Conservation (phyloP, 2,329 filamentous ascomycete species). For the Alternaria tenuissima region DNA sequence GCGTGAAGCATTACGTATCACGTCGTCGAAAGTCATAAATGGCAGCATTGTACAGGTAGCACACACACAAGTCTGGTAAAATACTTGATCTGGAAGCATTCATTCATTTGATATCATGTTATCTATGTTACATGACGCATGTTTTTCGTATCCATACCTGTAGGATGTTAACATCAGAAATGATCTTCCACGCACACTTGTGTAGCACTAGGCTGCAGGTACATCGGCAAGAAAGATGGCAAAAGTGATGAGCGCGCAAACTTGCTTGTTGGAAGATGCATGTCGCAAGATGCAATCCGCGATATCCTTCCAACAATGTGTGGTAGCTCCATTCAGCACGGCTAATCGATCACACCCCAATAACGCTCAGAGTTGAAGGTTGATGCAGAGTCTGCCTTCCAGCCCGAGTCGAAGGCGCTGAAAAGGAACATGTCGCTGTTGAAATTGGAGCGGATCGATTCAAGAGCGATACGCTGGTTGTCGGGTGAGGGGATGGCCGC, state of each 20-base stretch:
- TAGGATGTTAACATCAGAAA: conserved; percentile 36
- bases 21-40: background rate
- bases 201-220: conserved; percentile 26
- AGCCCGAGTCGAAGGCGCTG: conserved; percentile 79
- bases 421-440: conserved; percentile 72
- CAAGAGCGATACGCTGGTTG: conserved; percentile 72
- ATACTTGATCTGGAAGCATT: background rate
- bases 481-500: conserved; percentile 71
- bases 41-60: background rate
- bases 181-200: conserved; percentile 23
- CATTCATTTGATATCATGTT: conserved; percentile 31
- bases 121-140: conserved; percentile 43
- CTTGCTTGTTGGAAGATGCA: conserved; percentile 15
- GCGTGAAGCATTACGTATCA: background rate
- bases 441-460: conserved; percentile 70
- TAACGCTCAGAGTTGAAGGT: conserved; percentile 78
- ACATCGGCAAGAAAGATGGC: conserved; percentile 21
- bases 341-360: conserved; percentile 66
- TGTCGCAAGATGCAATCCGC: conserved; percentile 5
- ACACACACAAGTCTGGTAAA: background rate
- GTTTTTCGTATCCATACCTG: conserved; percentile 12
- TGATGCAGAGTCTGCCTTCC: conserved; percentile 71
- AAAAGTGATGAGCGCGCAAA: conserved; percentile 22
- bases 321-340: background rate
- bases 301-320: background rate